phyloP scores from a whole-genome alignment of 2,329 filamentous ascomycete species.

The Trichoderma citrinoviride region DNA sequence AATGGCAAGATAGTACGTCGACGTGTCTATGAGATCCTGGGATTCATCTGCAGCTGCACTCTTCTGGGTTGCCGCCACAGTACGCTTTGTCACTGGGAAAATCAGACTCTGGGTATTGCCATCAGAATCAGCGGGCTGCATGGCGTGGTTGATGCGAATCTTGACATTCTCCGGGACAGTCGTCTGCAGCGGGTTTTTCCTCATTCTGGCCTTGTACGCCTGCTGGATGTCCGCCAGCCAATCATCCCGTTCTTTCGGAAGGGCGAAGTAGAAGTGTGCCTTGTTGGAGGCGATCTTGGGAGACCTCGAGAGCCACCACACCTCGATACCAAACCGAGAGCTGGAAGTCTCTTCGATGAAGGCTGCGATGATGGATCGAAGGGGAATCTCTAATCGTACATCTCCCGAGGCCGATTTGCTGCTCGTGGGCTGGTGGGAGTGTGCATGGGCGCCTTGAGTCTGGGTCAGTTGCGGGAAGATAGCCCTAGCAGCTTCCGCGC shows the following conservation, averaged over 20 bases:
- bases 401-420: constrained; percentile 37
- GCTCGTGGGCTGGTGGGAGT: constrained; percentile 27
- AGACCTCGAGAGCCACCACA: constrained; percentile 53
- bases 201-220: constrained; percentile 40
- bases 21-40: constrained; percentile 48
- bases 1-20: constrained; percentile 54
- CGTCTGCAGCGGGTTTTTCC: constrained; percentile 36
- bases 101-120: constrained; percentile 38
- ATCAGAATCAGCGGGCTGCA: constrained; percentile 44
- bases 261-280: constrained; percentile 48
- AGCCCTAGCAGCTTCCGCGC: constrained; percentile 45
- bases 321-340: constrained; percentile 51
- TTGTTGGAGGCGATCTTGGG: constrained; percentile 47
- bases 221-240: constrained; percentile 49
- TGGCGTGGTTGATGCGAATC: constrained; percentile 45
- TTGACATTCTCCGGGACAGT: constrained; percentile 48
- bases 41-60: constrained; percentile 42
- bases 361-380: constrained; percentile 51
- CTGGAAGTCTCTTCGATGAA: constrained; percentile 51
- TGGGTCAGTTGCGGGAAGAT: constrained; percentile 47
- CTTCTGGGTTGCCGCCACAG: constrained; percentile 41
- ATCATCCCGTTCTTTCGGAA: constrained; percentile 49
- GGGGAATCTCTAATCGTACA: constrained; percentile 46
- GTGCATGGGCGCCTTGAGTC: constrained; percentile 23
- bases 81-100: constrained; percentile 53